These are phyloP conservation scores for Tulasnella sp. DNA, from an alignment of 768 basidiomycete genomes.

Conservation along the genomic window DNA sequence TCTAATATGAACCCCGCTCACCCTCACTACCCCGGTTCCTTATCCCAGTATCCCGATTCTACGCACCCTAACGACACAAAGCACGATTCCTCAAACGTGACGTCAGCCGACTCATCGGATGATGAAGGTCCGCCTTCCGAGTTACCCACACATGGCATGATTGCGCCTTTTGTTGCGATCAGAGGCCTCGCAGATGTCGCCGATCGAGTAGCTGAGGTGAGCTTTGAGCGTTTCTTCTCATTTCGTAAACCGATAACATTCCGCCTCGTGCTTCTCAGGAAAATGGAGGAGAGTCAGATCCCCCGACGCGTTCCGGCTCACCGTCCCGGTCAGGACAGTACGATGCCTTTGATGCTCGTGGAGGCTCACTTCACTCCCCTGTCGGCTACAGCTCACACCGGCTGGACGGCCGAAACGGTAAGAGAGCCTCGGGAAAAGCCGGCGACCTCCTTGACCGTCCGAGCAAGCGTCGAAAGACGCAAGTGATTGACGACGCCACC, in stretches of 20 bases:
- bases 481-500: constrained; percentile 20
- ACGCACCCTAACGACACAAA: too few relatives aligned
- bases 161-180: constrained; percentile 79
- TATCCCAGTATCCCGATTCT: neutral
- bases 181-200: constrained; percentile 69
- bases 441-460: constrained; percentile 30
- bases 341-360: neutral
- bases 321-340: constrained; percentile 9
- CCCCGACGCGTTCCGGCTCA: constrained; percentile 14
- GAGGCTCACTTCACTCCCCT: too few relatives aligned
- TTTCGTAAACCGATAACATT: constrained; percentile 12
- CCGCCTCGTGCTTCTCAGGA: too few relatives aligned
- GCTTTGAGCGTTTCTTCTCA: constrained; percentile 18
- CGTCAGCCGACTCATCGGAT: constrained; percentile 73
- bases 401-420: constrained; percentile 12
- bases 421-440: constrained; percentile 5
- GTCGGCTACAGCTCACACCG: too few relatives aligned
- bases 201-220: constrained; percentile 63
- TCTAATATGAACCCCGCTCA: neutral
- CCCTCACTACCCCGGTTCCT: neutral
- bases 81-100: constrained; percentile 56
- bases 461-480: constrained; percentile 56
- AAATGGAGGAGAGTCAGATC: constrained; percentile 38
- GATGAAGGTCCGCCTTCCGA: constrained; percentile 36
- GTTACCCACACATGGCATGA: constrained; percentile 64